A percentile compares a stretch with the other conserved stretches of the same genome.
Conservation (phyloP, 352 stramenopile species). For the Phytophthora colocasiae region DNA sequence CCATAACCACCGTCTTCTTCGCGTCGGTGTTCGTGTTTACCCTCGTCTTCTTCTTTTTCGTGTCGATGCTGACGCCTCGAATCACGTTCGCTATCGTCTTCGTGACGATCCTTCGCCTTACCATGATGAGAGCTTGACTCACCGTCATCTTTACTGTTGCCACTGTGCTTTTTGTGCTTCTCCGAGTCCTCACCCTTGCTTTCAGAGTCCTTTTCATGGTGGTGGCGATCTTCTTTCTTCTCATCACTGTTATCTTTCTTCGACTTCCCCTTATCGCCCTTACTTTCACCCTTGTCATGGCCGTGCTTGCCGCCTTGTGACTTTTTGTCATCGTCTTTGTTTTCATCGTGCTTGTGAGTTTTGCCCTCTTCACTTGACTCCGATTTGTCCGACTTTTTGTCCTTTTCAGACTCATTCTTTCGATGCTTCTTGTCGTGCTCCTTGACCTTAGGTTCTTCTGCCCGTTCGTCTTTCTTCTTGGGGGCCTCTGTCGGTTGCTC, state of each 20-base stretch:
- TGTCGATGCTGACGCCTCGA: constrained; percentile 11
- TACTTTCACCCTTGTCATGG: constrained; percentile 6
- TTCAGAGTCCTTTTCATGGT: constrained; percentile 9
- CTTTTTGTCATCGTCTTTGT: constrained; percentile 22
- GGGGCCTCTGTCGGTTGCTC: constrained; percentile 4
- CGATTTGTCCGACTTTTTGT: constrained; percentile 19
- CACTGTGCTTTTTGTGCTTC: constrained; percentile 12
- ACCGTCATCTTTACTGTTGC: background rate
- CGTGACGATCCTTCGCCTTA: constrained; percentile 7
- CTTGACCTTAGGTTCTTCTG: constrained; percentile 5
- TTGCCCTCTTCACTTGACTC: constrained; percentile 14
- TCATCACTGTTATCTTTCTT: constrained; percentile 15
- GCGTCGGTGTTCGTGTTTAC: constrained; percentile 3
- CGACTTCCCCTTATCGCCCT: constrained; percentile 17
- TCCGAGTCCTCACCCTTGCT: constrained; percentile 7
- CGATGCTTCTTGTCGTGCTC: constrained; percentile 13
- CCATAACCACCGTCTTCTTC: background rate
- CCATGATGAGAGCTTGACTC: background rate
- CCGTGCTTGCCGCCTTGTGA: constrained; percentile 1
- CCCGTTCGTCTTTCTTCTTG: constrained; percentile 18
- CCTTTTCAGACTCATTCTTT: constrained; percentile 9
- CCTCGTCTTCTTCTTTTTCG: constrained; percentile 6
- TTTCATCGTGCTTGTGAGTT: constrained; percentile 12
- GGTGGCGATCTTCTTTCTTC: constrained; percentile 9
- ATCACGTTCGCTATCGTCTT: constrained; percentile 9